phyloP scores from a whole-genome alignment of 768 basidiomycete species.

The Rhodotorula taiwanensis region DNA sequence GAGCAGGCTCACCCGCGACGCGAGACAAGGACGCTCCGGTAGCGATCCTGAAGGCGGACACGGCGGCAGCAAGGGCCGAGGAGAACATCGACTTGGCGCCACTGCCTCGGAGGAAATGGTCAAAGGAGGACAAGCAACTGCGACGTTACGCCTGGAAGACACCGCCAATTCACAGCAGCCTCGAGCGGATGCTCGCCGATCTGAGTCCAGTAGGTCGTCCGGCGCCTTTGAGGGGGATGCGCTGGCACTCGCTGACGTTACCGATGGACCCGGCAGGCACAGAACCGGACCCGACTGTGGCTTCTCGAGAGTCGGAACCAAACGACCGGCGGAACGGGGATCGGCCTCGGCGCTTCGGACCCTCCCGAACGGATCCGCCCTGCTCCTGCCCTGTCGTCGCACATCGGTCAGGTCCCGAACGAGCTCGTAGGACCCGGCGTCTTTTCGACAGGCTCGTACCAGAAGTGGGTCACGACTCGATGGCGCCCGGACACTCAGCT shows the following conservation, averaged over 20 bases:
- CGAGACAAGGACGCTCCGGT: too few species aligned
- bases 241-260: too few species aligned
- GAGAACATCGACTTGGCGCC: neutral
- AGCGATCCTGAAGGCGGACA: too few species aligned
- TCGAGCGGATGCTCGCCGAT: neutral
- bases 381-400: neutral
- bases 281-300: conserved; percentile 13
- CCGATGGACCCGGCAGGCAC: neutral
- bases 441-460: neutral
- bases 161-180: conserved; percentile 10
- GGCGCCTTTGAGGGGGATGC: too few species aligned
- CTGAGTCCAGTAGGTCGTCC: conserved; percentile 11
- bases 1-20: too few species aligned
- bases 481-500: too few species aligned
- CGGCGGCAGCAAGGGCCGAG: too few species aligned
- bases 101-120: conserved; percentile 6
- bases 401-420: neutral
- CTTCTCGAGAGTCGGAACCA: neutral
- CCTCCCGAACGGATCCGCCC: conserved; percentile 12
- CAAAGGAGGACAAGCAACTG: conserved; percentile 13
- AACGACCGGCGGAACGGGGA: conserved; percentile 5
- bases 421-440: conserved; percentile 6
- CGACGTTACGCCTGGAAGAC: conserved; percentile 19
- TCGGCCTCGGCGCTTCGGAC: conserved; percentile 17
- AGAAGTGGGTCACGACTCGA: conserved; percentile 14